Base-by-base conservation (phyloP, 2,329 filamentous ascomycete species). In the Lachnellula subtilissima region DNA sequence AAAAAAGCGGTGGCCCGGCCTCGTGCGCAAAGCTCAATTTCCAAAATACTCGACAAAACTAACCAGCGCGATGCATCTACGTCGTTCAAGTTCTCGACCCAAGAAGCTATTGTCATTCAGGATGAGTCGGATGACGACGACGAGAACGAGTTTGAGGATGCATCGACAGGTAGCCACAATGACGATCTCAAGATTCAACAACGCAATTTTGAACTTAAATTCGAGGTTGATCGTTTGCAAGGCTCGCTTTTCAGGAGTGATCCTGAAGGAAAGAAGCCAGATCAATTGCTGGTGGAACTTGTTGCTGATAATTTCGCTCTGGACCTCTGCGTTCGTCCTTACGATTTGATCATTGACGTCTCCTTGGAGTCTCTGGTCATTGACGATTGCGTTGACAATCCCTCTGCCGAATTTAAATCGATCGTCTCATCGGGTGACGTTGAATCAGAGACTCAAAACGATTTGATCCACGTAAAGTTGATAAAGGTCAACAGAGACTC, bases 161-260 rank as follows among this genome's bases (percentile, higher is more conserved):
- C 86, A 3, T 75, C 79, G 19, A 81, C 87, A 56, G 81, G 80
- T 7, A 76, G 72, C 37, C 73, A 74, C 7, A 77, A 76, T 15
- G 76, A 84, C 48, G 78, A 84, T 37, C 76, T 89, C 25, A 89
- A 88, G 66, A 77, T 94, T 48, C 89, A 95, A 65, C 92, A 97
- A 66, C 87, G 89, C 46, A 93, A 88, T 61, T 97, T 99, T 64
- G 91, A 99, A 70, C 90, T 99, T 75, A 95, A 92, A 63, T 99
- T 99, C 72, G 91, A 90, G 8, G 94, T 99, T 37, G 94, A 96
- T 67, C 91, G 88, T 58, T 80, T 99, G 47, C 92, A 95, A 72
- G 94, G 94, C 2, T 97, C 94, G 0, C 77, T 99, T 1, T 99
- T 90, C 72, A 85, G 86, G 61, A 91, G 92, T 54, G 91, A 97